These are phyloP conservation scores for Cordyceps cicadae DNA, from an alignment of 2,329 filamentous ascomycete species.

Conservation along the genomic window DNA sequence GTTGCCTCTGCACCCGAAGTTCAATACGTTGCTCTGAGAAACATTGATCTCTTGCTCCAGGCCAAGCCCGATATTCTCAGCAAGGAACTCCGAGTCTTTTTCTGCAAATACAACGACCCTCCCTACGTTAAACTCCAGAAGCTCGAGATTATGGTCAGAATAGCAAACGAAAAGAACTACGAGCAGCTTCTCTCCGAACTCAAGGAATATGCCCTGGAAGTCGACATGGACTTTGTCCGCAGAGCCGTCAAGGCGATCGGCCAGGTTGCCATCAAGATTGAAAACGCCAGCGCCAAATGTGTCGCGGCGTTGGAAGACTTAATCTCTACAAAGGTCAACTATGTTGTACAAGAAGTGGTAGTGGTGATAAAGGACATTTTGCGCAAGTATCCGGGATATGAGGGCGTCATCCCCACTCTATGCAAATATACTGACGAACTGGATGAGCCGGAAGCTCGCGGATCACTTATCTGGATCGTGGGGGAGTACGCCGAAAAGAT, in stretches of 20 bases:
- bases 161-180: conserved; percentile 94
- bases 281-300: conserved; percentile 87
- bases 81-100: conserved; percentile 96
- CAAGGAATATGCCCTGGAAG: conserved; percentile 95
- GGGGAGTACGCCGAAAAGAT: conserved; percentile 99
- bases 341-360: conserved; percentile 95
- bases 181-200: conserved; percentile 90
- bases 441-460: conserved; percentile 86
- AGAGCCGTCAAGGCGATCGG: conserved; percentile 93
- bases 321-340: conserved; percentile 97
- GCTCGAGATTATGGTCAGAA: conserved; percentile 97
- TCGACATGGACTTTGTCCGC: conserved; percentile 98
- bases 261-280: conserved; percentile 97
- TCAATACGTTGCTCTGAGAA: conserved; percentile 91
- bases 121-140: conserved; percentile 97
- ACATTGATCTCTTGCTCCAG: conserved; percentile 92
- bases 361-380: conserved; percentile 99
- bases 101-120: conserved; percentile 99
- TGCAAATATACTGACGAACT: conserved; percentile 96
- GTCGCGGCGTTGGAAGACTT: conserved; percentile 89
- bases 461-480: conserved; percentile 95
- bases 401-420: conserved; percentile 92
- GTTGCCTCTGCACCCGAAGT: conserved; percentile 94
- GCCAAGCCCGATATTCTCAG: conserved; percentile 94
- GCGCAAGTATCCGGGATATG: conserved; percentile 93